Percentiles rank a stretch among this genome's conserved stretches.
These are phyloP conservation scores for Yamadazyma pseudoaaseri DNA, from an alignment of 1,139 yeast genomes.

Conservation along the genomic window DNA sequence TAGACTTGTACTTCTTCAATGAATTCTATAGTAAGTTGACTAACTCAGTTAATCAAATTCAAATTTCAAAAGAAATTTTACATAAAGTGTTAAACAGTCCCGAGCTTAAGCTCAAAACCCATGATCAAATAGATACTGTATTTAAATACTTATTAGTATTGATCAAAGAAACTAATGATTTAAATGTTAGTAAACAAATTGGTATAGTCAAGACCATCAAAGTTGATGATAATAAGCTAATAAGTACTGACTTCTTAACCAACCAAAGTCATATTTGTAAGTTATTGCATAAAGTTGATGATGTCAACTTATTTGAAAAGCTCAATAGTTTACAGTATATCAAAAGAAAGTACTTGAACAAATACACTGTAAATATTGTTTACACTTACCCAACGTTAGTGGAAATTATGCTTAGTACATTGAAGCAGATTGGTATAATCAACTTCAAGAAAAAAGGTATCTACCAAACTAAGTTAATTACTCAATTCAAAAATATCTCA, in stretches of 20 bases:
- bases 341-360: slow-evolving; percentile 55
- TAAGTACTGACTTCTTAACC: slow-evolving; percentile 40
- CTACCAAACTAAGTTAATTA: slow-evolving; percentile 30
- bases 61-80: slow-evolving; percentile 42
- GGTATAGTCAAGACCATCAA: slow-evolving; percentile 36
- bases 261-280: slow-evolving; percentile 72
- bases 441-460: slow-evolving; percentile 17
- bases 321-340: slow-evolving; percentile 55
- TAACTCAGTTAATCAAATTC: slow-evolving; percentile 31
- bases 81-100: slow-evolving; percentile 30
- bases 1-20: slow-evolving; percentile 38
- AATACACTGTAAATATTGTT: slow-evolving; percentile 53
- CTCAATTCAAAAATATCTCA: slow-evolving; percentile 72
- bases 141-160: slow-evolving; percentile 43
- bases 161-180: slow-evolving; percentile 28
- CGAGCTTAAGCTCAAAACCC: slow-evolving; percentile 8
- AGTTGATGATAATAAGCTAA: slow-evolving; percentile 27
- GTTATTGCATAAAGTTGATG: slow-evolving; percentile 57
- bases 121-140: slow-evolving; percentile 43
- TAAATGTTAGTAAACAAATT: slow-evolving; percentile 36
- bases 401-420: slow-evolving; percentile 54
- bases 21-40: slow-evolving; percentile 40
- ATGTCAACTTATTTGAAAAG: slow-evolving; percentile 45
- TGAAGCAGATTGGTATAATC: slow-evolving; percentile 49
- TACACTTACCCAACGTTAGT: slow-evolving; percentile 78